Percentiles rank a stretch among this genome's conserved stretches.
These are phyloP conservation scores for Proliferodiscus dingleyae DNA, from an alignment of 2,329 filamentous ascomycete genomes.

Conservation along the genomic window DNA sequence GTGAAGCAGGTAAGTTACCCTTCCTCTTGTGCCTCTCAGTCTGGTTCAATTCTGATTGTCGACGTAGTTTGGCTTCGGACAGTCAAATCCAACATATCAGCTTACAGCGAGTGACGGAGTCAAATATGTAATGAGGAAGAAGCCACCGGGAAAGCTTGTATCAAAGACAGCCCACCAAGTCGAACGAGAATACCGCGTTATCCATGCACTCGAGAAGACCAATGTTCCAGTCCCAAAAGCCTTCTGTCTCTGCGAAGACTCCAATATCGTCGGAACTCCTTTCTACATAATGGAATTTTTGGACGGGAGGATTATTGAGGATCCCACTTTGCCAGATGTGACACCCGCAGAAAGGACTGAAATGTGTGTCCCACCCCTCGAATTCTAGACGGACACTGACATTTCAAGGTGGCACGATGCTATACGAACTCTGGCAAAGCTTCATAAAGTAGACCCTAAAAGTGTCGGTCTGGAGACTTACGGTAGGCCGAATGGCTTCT, in stretches of 20 bases:
- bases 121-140: conserved; percentile 91
- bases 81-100: conserved; percentile 96
- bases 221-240: conserved; percentile 82
- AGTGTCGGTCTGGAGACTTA: conserved; percentile 66
- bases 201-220: conserved; percentile 73
- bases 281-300: conserved; percentile 99
- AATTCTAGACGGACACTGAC: conserved; percentile 1
- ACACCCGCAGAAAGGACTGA: conserved; percentile 62
- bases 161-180: conserved; percentile 95
- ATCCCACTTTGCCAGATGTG: conserved; percentile 74
- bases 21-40: neutral
- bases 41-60: conserved; percentile 5
- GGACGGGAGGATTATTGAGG: conserved; percentile 88
- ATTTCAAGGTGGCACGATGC: conserved; percentile 70
- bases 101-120: conserved; percentile 66
- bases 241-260: conserved; percentile 82
- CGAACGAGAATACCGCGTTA: conserved; percentile 89
- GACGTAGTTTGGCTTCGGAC: conserved; percentile 96
- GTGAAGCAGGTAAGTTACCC: conserved; percentile 71
- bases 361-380: conserved; percentile 52
- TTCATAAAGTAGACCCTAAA: conserved; percentile 69
- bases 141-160: conserved; percentile 89
- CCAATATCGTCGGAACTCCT: conserved; percentile 72
- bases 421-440: conserved; percentile 73
- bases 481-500: conserved; percentile 73